Evolutionary conservation across 441 rosid genomes (phyloP).

Genomic region (Erodium texanum): DNA sequence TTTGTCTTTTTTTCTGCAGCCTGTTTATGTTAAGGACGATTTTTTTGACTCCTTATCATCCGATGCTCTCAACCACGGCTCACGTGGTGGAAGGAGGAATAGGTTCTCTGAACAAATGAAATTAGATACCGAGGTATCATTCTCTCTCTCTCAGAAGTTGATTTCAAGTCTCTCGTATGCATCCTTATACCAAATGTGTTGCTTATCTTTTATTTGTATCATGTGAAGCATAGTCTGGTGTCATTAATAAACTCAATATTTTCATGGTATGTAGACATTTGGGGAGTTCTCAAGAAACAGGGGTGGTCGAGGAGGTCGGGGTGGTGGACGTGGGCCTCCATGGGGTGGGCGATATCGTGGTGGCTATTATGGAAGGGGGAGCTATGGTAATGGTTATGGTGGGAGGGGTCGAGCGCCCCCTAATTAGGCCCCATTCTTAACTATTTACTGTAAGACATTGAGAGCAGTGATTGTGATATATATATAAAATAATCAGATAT

Average conservation of each 20-base stretch:
- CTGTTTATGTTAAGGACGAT: conserved; percentile 31
- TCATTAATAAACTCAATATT: neutral
- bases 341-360: conserved; percentile 32
- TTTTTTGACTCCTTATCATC: conserved; percentile 33
- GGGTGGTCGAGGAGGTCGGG: conserved; percentile 36
- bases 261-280: conserved; percentile 24
- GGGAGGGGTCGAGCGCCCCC: conserved; percentile 19
- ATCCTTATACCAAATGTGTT: no score
- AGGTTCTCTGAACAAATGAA: conserved; percentile 31
- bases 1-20: conserved; percentile 23
- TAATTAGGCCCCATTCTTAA: neutral
- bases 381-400: conserved; percentile 17
- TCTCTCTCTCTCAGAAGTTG: neutral
- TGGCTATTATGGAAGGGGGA: conserved; percentile 22
- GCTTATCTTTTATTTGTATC: no score
- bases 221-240: no score
- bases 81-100: conserved; percentile 21
- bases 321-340: conserved; percentile 27
- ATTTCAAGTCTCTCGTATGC: no score
- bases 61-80: conserved; percentile 24
- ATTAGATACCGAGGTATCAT: conserved; percentile 29
- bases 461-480: neutral
- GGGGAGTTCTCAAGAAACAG: conserved; percentile 26
- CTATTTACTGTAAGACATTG: neutral
- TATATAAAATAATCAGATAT: neutral